Evolutionary conservation across 495 filamentous ascomycete genomes (phyloP).

Genomic region (Aspergillus incahuasiensis): DNA sequence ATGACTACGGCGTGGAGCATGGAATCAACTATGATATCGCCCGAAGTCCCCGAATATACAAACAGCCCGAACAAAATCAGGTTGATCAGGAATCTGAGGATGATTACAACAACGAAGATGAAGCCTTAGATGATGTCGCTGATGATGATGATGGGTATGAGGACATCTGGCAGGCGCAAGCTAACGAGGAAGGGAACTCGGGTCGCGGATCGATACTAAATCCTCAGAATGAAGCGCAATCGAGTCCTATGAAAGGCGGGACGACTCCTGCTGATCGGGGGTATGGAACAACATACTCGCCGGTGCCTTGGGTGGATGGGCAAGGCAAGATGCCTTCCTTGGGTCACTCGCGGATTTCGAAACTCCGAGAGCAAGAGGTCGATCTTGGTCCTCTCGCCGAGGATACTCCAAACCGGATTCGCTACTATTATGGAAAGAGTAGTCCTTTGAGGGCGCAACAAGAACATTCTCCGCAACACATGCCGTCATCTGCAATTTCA

Average conservation of each 20-base stretch:
- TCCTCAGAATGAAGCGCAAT: slow-evolving; percentile 12
- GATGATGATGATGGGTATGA: slow-evolving; percentile 34
- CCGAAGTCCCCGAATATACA: not conserved
- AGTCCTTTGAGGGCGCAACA: slow-evolving; percentile 27
- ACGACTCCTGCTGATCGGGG: slow-evolving; percentile 13
- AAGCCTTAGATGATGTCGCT: slow-evolving; percentile 17
- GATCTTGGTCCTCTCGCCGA: slow-evolving; percentile 32
- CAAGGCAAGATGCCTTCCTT: slow-evolving; percentile 25
- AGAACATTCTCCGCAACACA: slow-evolving; percentile 14
- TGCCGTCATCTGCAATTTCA: slow-evolving; percentile 10
- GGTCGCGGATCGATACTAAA: slow-evolving; percentile 17
- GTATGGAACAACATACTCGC: slow-evolving; percentile 24
- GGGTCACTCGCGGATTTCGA: slow-evolving; percentile 33
- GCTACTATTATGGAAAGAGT: slow-evolving; percentile 39
- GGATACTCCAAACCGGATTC: slow-evolving; percentile 38
- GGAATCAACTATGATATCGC: not conserved
- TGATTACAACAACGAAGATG: slow-evolving; percentile 2
- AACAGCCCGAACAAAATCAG: not conserved
- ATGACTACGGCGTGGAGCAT: not conserved
- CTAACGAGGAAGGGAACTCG: slow-evolving; percentile 31
- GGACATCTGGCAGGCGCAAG: slow-evolving; percentile 47
- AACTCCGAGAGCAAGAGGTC: slow-evolving; percentile 38
- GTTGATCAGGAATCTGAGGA: not conserved
- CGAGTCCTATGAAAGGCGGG: slow-evolving; percentile 15
- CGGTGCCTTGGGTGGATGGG: slow-evolving; percentile 28